Conservation (phyloP, 208 protist species). For the Trypanosoma vivax region DNA sequence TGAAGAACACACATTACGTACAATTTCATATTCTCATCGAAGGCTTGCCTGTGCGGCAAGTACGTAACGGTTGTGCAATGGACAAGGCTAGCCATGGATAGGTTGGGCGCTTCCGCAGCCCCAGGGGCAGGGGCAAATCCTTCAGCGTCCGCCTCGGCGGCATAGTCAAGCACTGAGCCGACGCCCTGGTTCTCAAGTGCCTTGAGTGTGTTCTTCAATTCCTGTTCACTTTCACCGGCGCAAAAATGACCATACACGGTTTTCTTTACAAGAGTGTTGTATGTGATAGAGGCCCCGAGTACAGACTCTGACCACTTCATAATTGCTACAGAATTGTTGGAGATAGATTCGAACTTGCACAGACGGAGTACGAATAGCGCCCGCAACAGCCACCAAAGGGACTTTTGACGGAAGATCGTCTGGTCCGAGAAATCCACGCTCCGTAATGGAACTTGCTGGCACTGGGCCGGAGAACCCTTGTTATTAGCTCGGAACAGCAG, state of each 20-base stretch:
- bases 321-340: slow-evolving; percentile 66
- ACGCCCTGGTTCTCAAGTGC: slow-evolving; percentile 64
- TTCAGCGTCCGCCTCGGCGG: slow-evolving; percentile 87
- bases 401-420: slow-evolving; percentile 56
- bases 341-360: slow-evolving; percentile 60
- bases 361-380: slow-evolving; percentile 62
- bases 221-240: slow-evolving; percentile 88
- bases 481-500: background rate
- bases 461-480: background rate
- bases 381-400: slow-evolving; percentile 68
- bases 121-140: slow-evolving; percentile 64
- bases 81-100: slow-evolving; percentile 65
- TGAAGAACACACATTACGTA: slow-evolving; percentile 90
- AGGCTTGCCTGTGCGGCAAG: slow-evolving; percentile 43
- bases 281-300: slow-evolving; percentile 66
- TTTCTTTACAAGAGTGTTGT: slow-evolving; percentile 68
- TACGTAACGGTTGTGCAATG: slow-evolving; percentile 59
- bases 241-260: slow-evolving; percentile 95
- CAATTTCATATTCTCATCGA: slow-evolving; percentile 90
- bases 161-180: slow-evolving; percentile 93
- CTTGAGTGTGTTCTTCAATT: slow-evolving; percentile 71
- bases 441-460: background rate
- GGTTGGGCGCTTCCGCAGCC: slow-evolving; percentile 37
- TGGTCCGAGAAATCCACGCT: slow-evolving; percentile 52
- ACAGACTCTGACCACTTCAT: slow-evolving; percentile 66